Evolutionary conservation across 2,329 filamentous ascomycete species (phyloP), one percentile per base, ranked within the genome.

Genomic region (Neopestalotiopsis sp.): DNA sequence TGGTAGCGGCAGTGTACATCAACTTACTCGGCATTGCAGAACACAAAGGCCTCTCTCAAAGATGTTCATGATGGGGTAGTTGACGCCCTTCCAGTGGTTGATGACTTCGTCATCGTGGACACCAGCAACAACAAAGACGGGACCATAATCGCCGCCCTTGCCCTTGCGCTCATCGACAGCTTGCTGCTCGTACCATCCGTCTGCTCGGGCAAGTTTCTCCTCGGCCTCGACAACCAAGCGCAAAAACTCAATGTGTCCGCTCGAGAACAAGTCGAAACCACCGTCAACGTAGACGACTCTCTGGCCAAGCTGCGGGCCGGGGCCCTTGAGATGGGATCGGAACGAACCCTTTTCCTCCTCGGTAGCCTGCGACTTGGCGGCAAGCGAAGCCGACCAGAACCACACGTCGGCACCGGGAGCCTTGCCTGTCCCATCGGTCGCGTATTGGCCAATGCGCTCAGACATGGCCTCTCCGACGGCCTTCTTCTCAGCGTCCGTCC

Each of bases 41-140:
- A 98, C 95, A 79, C 96, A 99, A 28, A 99, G 89, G 1, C 95
- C 95, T 57, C 96, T 92, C 85, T 99, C 96, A 76, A 95, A 97
- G 68, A 97, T 95, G 84, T 98, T 99, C 96, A 99, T 99, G 83
- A 99, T 98, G 32, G 96, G 96, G 79, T 98, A 99, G 83, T 99
- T 99, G 75, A 98, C 88, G 45, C 96, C 95, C 82, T 98, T 98
- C 92, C 94, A 97, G 76, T 92, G 86, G 81, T 99, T 99, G 81
- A 99, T 97, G 70, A 97, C 94, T 72, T 92, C 90, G 79, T 99
- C 96, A 76, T 97, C 93, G 81, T 99, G 96, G 30, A 99, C 91
- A 63, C 96, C 96, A 2, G 94, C 95, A 58, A 98, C 89, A n/a
- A 99, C 88, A 78, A 94, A 98, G 6, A 91, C 92, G 0, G 94